Evolutionary conservation across 139 green algal species (phyloP).

Genomic region (Closterium sp.): DNA sequence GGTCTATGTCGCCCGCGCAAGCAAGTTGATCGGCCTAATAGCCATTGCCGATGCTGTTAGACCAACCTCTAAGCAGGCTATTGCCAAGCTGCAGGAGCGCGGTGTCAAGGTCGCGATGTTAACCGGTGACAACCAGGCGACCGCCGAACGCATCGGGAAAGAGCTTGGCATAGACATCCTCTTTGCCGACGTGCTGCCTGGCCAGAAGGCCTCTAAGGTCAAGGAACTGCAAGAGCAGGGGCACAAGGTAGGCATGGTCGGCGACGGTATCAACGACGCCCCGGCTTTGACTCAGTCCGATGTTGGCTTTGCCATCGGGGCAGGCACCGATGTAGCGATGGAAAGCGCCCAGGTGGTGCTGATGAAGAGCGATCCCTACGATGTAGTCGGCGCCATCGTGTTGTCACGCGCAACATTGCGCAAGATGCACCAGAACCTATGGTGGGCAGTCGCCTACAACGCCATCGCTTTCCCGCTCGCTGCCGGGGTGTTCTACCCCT

Average conservation of each 20-base stretch:
- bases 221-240: conserved; percentile 58
- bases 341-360: conserved; percentile 86
- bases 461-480: conserved; percentile 82
- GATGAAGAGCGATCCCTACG: conserved; percentile 85
- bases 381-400: conserved; percentile 69
- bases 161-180: neutral
- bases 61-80: conserved; percentile 50
- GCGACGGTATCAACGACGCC: conserved; percentile 93
- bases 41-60: conserved; percentile 54
- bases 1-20: conserved; percentile 65
- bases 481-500: conserved; percentile 67
- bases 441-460: conserved; percentile 90
- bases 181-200: conserved; percentile 79
- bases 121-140: conserved; percentile 70
- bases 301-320: conserved; percentile 64
- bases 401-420: conserved; percentile 68
- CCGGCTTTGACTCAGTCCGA: conserved; percentile 76
- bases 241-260: conserved; percentile 85
- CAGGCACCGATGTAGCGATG: conserved; percentile 69
- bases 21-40: conserved; percentile 64
- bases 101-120: conserved; percentile 72
- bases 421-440: conserved; percentile 90
- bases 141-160: conserved; percentile 37
- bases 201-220: conserved; percentile 59
- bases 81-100: conserved; percentile 9